phyloP scores from a whole-genome alignment of 2,329 filamentous ascomycete genomes.

The Paracorniculantispora psalliotae region DNA sequence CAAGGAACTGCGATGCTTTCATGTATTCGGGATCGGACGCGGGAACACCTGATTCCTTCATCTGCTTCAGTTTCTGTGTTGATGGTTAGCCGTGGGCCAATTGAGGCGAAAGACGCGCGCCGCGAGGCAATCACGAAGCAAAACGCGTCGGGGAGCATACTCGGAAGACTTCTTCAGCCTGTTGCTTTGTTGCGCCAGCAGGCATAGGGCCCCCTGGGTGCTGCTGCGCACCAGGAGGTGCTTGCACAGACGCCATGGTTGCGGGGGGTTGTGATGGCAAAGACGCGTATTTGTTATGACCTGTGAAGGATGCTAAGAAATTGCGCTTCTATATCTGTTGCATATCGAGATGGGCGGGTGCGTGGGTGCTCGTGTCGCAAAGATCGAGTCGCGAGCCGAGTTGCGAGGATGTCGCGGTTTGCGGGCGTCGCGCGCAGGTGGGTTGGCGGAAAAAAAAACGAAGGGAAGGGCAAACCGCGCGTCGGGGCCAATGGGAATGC shows the following conservation, averaged over 20 bases:
- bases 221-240: slow-evolving; percentile 63
- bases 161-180: slow-evolving; percentile 68
- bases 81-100: not conserved
- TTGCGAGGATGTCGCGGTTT: slow-evolving; percentile 5
- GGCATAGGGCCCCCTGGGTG: slow-evolving; percentile 59
- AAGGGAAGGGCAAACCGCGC: slow-evolving; percentile 11
- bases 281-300: slow-evolving; percentile 20
- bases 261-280: slow-evolving; percentile 26
- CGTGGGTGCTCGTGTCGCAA: slow-evolving; percentile 20
- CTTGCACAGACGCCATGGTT: slow-evolving; percentile 77
- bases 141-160: slow-evolving; percentile 38
- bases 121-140: slow-evolving; percentile 7
- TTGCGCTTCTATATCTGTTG: slow-evolving; percentile 27
- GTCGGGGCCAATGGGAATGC: slow-evolving; percentile 1
- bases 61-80: slow-evolving; percentile 74
- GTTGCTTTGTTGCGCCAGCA: slow-evolving; percentile 66
- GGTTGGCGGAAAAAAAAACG: slow-evolving; percentile 15
- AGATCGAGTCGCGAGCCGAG: slow-evolving; percentile 6
- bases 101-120: not conserved
- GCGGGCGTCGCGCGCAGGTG: not conserved
- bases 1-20: slow-evolving; percentile 72
- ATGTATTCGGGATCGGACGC: slow-evolving; percentile 81
- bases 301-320: slow-evolving; percentile 20
- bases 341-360: slow-evolving; percentile 32
- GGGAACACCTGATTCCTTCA: slow-evolving; percentile 80